Evolutionary conservation across 129 eudicot species (phyloP).

Genomic region (Pittosporum tobira): DNA sequence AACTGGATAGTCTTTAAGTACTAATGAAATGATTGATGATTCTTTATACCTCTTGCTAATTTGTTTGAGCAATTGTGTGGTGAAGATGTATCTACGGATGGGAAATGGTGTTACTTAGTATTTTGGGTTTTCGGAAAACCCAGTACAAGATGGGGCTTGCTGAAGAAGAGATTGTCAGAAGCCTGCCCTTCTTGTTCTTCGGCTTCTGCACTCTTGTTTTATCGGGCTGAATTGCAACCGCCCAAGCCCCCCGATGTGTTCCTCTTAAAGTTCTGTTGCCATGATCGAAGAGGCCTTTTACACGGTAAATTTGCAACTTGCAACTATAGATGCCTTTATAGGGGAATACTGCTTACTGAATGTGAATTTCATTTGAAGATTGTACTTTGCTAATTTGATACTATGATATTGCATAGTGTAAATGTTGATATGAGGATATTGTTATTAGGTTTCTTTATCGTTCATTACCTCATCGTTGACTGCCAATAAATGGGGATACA

Average conservation of each 20-base stretch:
- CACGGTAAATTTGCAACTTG: constrained; percentile 45
- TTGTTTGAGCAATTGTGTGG: constrained; percentile 7
- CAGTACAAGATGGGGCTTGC: constrained; percentile 55
- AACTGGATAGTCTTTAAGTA: neutral
- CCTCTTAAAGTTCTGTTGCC: constrained; percentile 69
- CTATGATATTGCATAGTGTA: too few relatives aligned
- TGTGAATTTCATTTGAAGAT: neutral
- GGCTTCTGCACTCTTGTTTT: constrained; percentile 61
- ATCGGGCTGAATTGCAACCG: constrained; percentile 47
- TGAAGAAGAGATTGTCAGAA: constrained; percentile 69
- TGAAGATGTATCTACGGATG: constrained; percentile 88
- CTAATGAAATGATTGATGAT: neutral
- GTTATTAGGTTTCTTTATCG: neutral
- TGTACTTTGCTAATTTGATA: too few relatives aligned
- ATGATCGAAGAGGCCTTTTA: constrained; percentile 65
- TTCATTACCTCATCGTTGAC: neutral
- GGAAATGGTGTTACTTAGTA: constrained; percentile 87
- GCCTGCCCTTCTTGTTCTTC: constrained; percentile 76
- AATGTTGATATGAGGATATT: neutral
- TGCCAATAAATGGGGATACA: neutral
- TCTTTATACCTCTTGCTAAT: neutral
- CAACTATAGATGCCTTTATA: neutral
- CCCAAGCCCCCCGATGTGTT: constrained; percentile 79
- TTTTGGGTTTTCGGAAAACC: constrained; percentile 66
- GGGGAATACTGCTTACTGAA: too few relatives aligned